Evolutionary conservation across 768 basidiomycete species (phyloP).

Genomic region (Pleurotus ostreatus): DNA sequence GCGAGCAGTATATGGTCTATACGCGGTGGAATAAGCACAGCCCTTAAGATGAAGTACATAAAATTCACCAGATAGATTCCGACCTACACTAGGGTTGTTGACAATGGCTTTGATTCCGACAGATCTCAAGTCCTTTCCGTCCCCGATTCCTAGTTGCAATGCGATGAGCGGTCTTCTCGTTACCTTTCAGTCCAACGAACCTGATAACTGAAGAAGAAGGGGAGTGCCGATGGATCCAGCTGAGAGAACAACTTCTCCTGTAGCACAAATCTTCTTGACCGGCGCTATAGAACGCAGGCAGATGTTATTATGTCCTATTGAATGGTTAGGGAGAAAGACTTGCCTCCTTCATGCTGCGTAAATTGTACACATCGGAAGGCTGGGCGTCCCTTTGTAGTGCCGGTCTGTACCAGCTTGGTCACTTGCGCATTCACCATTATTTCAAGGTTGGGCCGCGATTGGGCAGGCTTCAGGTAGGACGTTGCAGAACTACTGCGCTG

Average conservation of each 20-base stretch:
- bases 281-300: not conserved
- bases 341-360: not conserved
- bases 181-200: not conserved
- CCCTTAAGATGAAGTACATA: not conserved
- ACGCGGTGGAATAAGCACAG: not conserved
- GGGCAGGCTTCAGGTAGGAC: conserved; percentile 25
- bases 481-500: conserved; percentile 33
- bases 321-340: too few relatives aligned
- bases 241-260: not conserved
- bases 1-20: conserved; percentile 11
- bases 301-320: not conserved
- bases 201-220: not conserved
- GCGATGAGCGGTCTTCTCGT: not conserved
- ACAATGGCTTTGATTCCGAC: conserved; percentile 14
- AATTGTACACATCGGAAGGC: conserved; percentile 19
- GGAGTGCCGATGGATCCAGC: not conserved
- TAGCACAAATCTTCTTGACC: not conserved
- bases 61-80: not conserved
- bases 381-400: conserved; percentile 7
- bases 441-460: conserved; percentile 29
- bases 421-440: conserved; percentile 30
- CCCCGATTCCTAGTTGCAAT: not conserved
- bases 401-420: conserved; percentile 20
- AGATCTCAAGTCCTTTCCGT: not conserved
- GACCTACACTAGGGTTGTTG: conserved; percentile 10